Percentiles rank a stretch among this genome's conserved stretches.
Conservation (phyloP, 139 green algal genomes). For the Chlamydomonas applanata region DNA sequence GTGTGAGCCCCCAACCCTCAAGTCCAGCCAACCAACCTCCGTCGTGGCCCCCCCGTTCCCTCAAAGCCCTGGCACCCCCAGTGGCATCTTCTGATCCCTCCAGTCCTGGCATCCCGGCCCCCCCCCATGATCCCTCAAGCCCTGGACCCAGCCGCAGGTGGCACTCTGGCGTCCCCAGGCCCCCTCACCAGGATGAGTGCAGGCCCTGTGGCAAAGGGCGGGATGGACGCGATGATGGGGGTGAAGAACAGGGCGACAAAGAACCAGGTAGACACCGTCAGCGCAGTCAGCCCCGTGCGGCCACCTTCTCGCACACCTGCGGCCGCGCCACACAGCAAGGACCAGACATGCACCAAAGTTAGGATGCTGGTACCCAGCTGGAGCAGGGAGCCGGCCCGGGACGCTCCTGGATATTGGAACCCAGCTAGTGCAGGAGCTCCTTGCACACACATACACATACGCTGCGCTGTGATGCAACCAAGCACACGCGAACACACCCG, state of each 20-base stretch:
- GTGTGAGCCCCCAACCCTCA: too few species aligned
- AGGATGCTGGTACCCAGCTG: too few species aligned
- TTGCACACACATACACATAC: too few species aligned
- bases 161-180: neutral
- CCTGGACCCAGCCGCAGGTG: neutral
- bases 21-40: too few species aligned
- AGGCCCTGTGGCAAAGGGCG: slow-evolving; percentile 76
- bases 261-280: slow-evolving; percentile 46
- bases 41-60: too few species aligned
- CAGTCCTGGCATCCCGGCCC: neutral
- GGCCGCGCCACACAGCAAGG: slow-evolving; percentile 2
- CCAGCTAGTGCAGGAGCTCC: too few species aligned
- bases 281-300: slow-evolving; percentile 40
- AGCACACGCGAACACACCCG: too few species aligned
- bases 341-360: neutral
- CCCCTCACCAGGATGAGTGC: slow-evolving; percentile 74
- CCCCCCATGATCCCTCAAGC: slow-evolving; percentile 5
- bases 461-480: too few species aligned
- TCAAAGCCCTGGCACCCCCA: too few species aligned
- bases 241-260: slow-evolving; percentile 81
- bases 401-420: too few species aligned
- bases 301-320: slow-evolving; percentile 43
- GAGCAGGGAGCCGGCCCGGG: too few species aligned
- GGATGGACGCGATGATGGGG: slow-evolving; percentile 81
- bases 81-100: too few species aligned